Conservation (phyloP, 2,329 filamentous ascomycete species). For the Sporothrix phasma region DNA sequence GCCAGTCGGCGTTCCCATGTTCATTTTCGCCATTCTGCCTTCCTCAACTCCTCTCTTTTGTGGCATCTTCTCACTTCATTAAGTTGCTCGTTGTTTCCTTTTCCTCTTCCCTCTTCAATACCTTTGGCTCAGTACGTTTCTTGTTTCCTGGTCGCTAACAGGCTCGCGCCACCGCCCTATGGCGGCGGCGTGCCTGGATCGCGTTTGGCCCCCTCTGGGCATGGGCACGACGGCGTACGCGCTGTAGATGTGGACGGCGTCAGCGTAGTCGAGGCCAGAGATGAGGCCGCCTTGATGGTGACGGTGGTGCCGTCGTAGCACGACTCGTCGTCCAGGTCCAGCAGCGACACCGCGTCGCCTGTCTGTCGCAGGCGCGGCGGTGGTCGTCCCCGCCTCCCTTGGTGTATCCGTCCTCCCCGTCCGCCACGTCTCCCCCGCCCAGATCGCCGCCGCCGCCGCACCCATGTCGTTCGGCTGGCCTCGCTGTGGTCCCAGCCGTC, state of each 20-base stretch:
- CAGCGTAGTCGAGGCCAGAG: constrained; percentile 31
- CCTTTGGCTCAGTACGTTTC: no score
- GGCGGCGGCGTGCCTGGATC: constrained; percentile 16
- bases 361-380: neutral
- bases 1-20: no score
- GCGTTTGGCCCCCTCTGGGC: constrained; percentile 26
- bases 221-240: constrained; percentile 35
- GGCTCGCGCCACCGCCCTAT: no score
- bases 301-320: constrained; percentile 30
- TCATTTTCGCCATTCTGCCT: no score
- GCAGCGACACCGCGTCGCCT: no score
- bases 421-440: neutral
- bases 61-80: no score
- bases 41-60: no score
- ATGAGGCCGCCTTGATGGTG: constrained; percentile 36
- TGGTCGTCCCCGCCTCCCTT: neutral
- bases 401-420: neutral
- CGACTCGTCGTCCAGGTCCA: constrained; percentile 22
- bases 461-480: no score
- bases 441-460: constrained; percentile 9
- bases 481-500: no score
- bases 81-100: no score
- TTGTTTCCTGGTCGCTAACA: no score
- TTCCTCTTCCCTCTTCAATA: no score
- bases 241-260: constrained; percentile 37